Evolutionary conservation across 352 stramenopile species (phyloP).

Genomic region (Detonula confervacea): DNA sequence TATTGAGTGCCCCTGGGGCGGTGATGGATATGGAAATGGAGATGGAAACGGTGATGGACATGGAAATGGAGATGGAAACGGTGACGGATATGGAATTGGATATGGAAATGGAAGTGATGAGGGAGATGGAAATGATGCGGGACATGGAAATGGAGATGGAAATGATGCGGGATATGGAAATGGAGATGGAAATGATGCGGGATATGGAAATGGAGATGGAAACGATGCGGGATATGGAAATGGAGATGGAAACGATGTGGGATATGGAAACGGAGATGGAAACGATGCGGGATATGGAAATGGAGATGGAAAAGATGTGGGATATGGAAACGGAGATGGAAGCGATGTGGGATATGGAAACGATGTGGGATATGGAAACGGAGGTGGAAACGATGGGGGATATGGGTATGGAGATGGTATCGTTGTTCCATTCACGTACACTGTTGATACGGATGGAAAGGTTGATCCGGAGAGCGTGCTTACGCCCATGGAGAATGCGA

Average conservation of each 20-base stretch:
- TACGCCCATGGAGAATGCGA: slow-evolving; percentile 35
- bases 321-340: no score
- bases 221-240: not conserved
- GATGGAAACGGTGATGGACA: no score
- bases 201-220: not conserved
- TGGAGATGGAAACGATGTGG: not conserved
- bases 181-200: no score
- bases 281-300: no score
- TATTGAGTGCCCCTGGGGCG: slow-evolving; percentile 11
- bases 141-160: slow-evolving; percentile 12
- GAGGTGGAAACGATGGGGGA: no score
- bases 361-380: no score
- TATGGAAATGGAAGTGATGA: no score
- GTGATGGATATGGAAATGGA: not conserved
- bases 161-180: not conserved
- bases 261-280: slow-evolving; percentile 2
- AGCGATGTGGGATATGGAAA: no score
- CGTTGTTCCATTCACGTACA: slow-evolving; percentile 41
- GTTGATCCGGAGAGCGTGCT: slow-evolving; percentile 17
- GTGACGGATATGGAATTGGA: no score
- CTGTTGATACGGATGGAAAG: slow-evolving; percentile 31
- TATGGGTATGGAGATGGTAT: no score
- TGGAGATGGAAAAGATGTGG: no score
- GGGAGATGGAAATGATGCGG: slow-evolving; percentile 1
- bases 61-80: no score